phyloP scores from a whole-genome alignment of 2,329 filamentous ascomycete genomes.

The Ophiostoma piceae region DNA sequence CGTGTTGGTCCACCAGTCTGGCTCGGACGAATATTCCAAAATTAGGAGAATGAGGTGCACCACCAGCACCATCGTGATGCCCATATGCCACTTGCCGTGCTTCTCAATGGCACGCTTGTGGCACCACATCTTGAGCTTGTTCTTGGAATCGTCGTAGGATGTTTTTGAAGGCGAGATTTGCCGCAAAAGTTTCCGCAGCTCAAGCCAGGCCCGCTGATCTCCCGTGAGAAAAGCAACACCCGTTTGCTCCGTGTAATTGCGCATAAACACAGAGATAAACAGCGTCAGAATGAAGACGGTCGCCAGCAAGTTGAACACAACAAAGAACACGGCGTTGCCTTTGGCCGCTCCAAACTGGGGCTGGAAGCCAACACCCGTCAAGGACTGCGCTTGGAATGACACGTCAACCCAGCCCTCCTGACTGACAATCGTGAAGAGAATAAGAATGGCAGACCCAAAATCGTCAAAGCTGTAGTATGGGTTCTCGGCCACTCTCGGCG shows the following conservation, averaged over 20 bases:
- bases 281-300: conserved; percentile 95
- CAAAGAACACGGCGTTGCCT: conserved; percentile 89
- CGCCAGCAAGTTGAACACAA: conserved; percentile 91
- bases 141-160: conserved; percentile 70
- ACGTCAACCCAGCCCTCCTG: conserved; percentile 97
- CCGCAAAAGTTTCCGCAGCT: conserved; percentile 81
- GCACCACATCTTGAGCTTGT: conserved; percentile 85
- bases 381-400: conserved; percentile 76
- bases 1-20: conserved; percentile 60
- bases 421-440: conserved; percentile 96
- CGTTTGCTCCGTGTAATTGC: conserved; percentile 97
- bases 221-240: conserved; percentile 93
- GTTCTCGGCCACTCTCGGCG: conserved; percentile 75
- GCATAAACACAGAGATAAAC: conserved; percentile 99
- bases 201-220: conserved; percentile 94
- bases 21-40: conserved; percentile 77
- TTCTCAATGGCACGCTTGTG: conserved; percentile 93
- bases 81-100: conserved; percentile 82
- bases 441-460: conserved; percentile 89
- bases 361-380: conserved; percentile 70
- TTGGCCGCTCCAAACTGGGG: conserved; percentile 64
- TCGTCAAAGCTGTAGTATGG: conserved; percentile 89
- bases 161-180: conserved; percentile 94
- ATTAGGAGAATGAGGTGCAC: conserved; percentile 79
- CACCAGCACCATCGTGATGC: conserved; percentile 72